Evolutionary conservation across 192 early-diverging fungal genomes (phyloP).

Genomic region (Linnemannia hyalina): DNA sequence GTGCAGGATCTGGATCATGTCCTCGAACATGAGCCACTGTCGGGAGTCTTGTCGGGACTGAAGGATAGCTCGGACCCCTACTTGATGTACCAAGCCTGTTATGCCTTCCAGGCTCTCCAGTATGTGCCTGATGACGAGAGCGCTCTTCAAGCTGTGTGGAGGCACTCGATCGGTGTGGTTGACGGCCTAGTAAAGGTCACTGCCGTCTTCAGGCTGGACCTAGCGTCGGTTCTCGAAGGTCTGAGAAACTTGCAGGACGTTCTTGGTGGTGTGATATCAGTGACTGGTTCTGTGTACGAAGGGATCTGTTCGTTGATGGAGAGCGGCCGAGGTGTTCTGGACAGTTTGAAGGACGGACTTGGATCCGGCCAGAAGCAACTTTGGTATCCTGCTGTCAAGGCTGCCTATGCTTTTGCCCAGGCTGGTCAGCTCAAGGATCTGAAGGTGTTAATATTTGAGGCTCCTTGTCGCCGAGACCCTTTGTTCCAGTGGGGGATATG

Average conservation of each 20-base stretch:
- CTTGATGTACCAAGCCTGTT: conserved; percentile 14
- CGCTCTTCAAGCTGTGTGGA: not conserved
- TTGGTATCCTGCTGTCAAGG: conserved; percentile 21
- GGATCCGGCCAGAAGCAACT: not conserved
- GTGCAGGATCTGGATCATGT: too few relatives aligned
- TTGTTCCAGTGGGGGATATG: conserved; percentile 17
- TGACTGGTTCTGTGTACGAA: not conserved
- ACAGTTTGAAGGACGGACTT: not conserved
- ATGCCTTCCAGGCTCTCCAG: conserved; percentile 24
- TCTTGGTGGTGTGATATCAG: not conserved
- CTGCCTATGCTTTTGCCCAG: not conserved
- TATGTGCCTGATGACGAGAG: conserved; percentile 17
- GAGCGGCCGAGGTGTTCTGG: conserved; percentile 16
- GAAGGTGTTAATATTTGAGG: not conserved
- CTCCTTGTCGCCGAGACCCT: conserved; percentile 15
- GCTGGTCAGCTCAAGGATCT: conserved; percentile 7
- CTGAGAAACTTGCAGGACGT: not conserved
- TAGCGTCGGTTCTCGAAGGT: not conserved
- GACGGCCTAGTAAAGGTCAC: not conserved
- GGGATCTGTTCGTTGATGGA: not conserved
- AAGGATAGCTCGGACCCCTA: not conserved
- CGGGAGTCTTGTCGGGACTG: too few relatives aligned
- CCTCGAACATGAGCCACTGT: too few relatives aligned
- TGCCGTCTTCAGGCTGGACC: conserved; percentile 1
- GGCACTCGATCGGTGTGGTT: not conserved